Base-by-base conservation (phyloP, 2,329 filamentous ascomycete species). In the Apiospora arundinis region DNA sequence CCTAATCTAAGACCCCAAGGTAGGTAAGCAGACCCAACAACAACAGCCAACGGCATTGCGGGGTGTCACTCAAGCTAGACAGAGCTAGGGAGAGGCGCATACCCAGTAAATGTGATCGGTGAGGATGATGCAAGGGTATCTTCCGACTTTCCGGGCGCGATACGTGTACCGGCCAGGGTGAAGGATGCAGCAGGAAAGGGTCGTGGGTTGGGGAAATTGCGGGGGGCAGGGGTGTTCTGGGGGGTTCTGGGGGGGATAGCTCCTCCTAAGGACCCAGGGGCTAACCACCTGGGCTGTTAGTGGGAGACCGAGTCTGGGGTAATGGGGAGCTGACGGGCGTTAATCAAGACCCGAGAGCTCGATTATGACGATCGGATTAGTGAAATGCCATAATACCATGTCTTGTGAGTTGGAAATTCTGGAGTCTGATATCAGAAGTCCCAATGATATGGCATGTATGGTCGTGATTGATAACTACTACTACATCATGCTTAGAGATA, bases 311-410 rank as follows among this genome's bases (percentile, higher is more conserved):
- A 60, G 52, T 60, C 52, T 60, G 52, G 52, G 52, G 52, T 60
- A 60, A 32, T 9, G 16, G 52, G 25, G 40, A 28, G 42, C 48
- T 46, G 40, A 66, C 69, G 69, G 69, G 8, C 32, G 7, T 60
- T 70, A 23, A 70, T 70, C 40, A 70, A 70, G 1, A 0, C 4
- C 69, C 69, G 69, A 70, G n/a, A 60, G 46, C 32, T 32, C 5
- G 25, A 32, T 16, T 16, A 56, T 56, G 49, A 56, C 49, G 49
- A 56, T 5, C 6, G 32, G 14, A 32, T 7, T 14, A 56, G 49
- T 56, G 5, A 18, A 18, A 5, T 56, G 16, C 23, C 2, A 16
- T 12, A 52, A 23, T 46, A 18, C 45, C 45, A 48, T n/a, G 46
- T 5, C 40, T 42, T 14, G 40, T 42, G 40, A 42, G 40, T 48